A percentile compares a stretch with the other conserved stretches of the same genome.
Conservation (phyloP, 176 grass and related monocot genomes). For the sorghum (Sorghum bicolor) region Sorghum_bicolor_NCBIv3 NC_012876.2:58268001-58268500, state of each 20-base stretch:
- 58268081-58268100: background rate
- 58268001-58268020: slow-evolving; percentile 52
- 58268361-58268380: slow-evolving; percentile 45
- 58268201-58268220: slow-evolving; percentile 63
- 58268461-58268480: slow-evolving; percentile 75
- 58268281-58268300: slow-evolving; percentile 61
- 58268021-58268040: slow-evolving; percentile 21
- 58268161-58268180: slow-evolving; percentile 83
- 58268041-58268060: too few relatives aligned
- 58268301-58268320: slow-evolving; percentile 73
- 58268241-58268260: slow-evolving; percentile 62
- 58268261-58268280: slow-evolving; percentile 81
- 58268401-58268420: slow-evolving; percentile 84
- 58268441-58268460: slow-evolving; percentile 67
- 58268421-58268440: slow-evolving; percentile 67
- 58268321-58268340: slow-evolving; percentile 83
- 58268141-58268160: slow-evolving; percentile 1
- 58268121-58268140: background rate
- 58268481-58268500: slow-evolving; percentile 84
- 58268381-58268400: slow-evolving; percentile 58
- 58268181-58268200: slow-evolving; percentile 70
- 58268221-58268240: slow-evolving; percentile 78
- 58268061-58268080: slow-evolving; percentile 3
- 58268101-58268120: background rate
- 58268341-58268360: slow-evolving; percentile 76